These are phyloP conservation scores for Tricholoma sp. DNA, from an alignment of 768 basidiomycete species.

Conservation along the genomic window DNA sequence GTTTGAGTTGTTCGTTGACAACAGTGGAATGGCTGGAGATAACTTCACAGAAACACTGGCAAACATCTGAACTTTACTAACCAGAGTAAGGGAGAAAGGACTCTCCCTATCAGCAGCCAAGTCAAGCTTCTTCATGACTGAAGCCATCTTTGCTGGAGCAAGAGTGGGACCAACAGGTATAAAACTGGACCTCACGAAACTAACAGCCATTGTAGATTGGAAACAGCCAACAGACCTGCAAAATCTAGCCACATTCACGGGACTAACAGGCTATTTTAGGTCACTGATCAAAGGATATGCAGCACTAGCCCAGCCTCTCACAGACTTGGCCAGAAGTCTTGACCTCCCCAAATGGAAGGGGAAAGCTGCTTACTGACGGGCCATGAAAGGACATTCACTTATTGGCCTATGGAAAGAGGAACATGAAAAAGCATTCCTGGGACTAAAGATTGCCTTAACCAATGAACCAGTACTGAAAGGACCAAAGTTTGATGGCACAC, in stretches of 20 bases:
- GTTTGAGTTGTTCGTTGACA: conserved; percentile 10
- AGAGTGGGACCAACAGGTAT: conserved; percentile 28
- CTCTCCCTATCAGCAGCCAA: conserved; percentile 12
- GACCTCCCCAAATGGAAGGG: no score
- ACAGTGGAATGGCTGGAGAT: conserved; percentile 11
- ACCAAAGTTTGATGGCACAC: no score
- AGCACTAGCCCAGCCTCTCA: conserved; percentile 22
- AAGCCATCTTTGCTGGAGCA: conserved; percentile 31
- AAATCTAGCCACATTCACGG: conserved; percentile 7
- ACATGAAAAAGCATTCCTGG: no score
- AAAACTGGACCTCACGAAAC: conserved; percentile 27
- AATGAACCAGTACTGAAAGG: no score
- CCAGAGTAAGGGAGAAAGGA: conserved; percentile 15
- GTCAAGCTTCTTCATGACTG: conserved; percentile 29
- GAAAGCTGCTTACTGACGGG: no score
- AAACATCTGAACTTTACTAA: conserved; percentile 12
- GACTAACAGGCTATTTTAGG: conserved; percentile 25
- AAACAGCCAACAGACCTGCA: conserved; percentile 5
- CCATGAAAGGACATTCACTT: no score
- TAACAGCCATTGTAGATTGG: conserved; percentile 14
- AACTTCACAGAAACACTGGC: not conserved
- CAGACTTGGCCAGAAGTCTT: conserved; percentile 20
- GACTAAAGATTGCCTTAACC: no score
- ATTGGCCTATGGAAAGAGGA: no score
- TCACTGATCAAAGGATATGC: conserved; percentile 30